Conservation (phyloP, 257 asterid genomes). For the Ehretia macrophylla region DNA sequence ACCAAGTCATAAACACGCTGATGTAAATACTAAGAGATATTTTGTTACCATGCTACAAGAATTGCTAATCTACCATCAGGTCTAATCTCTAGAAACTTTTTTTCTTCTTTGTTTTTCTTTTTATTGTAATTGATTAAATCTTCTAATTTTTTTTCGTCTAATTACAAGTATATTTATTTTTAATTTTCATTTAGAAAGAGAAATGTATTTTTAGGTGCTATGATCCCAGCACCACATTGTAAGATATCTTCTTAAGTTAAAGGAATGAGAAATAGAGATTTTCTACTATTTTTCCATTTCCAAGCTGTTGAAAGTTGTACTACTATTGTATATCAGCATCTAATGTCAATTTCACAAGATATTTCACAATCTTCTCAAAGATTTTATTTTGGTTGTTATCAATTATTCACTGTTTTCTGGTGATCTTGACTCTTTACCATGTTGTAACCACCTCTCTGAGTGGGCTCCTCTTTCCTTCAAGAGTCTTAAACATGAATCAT, state of each 20-base stretch:
- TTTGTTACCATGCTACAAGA: constrained; percentile 21
- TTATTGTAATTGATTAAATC: constrained; percentile 19
- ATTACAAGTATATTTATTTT: not conserved
- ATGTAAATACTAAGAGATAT: constrained; percentile 53
- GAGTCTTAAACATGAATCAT: constrained; percentile 50
- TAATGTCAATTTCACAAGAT: constrained; percentile 17
- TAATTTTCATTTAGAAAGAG: constrained; percentile 16
- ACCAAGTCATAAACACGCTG: constrained; percentile 21
- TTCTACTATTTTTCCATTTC: constrained; percentile 12
- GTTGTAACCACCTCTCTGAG: constrained; percentile 68
- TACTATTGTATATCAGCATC: not conserved
- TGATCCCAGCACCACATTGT: constrained; percentile 18
- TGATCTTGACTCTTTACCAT: constrained; percentile 44
- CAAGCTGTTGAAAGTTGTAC: not conserved
- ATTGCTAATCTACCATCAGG: constrained; percentile 26
- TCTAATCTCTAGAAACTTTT: constrained; percentile 10
- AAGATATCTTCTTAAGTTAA: constrained; percentile 20
- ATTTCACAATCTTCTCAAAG: constrained; percentile 20
- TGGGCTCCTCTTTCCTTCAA: constrained; percentile 32
- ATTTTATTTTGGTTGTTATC: constrained; percentile 25
- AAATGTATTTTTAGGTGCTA: too few relatives aligned
- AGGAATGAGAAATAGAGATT: constrained; percentile 24
- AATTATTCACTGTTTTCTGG: constrained; percentile 24
- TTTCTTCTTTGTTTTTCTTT: constrained; percentile 7
- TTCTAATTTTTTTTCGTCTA: not conserved